Percentiles rank a stretch among this genome's conserved stretches.
phyloP scores from a whole-genome alignment of 2,329 filamentous ascomycete genomes.

The Pestalotiopsis sp. region DNA sequence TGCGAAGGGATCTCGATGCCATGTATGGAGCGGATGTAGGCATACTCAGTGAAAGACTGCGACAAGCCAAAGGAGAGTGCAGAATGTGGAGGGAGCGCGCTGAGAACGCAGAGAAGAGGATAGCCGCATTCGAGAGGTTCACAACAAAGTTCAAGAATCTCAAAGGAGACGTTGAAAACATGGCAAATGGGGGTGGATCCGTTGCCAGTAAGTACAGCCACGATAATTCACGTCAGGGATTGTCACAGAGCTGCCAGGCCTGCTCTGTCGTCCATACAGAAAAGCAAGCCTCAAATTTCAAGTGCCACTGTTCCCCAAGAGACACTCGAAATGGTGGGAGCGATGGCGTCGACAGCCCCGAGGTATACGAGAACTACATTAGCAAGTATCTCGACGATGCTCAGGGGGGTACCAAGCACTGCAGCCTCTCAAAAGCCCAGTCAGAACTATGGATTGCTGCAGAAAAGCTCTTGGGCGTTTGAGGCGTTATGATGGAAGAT shows the following conservation, averaged over 20 bases:
- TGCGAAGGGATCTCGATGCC: constrained; percentile 47
- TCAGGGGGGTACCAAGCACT: neutral
- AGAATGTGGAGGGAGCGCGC: constrained; percentile 56
- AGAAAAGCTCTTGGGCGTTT: constrained; percentile 16
- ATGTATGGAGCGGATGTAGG: constrained; percentile 43
- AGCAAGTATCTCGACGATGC: neutral
- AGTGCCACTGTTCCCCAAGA: constrained; percentile 12
- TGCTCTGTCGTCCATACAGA: constrained; percentile 16
- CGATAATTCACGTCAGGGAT: neutral
- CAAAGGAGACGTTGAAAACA: neutral
- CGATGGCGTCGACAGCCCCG: constrained; percentile 4
- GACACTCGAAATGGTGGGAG: neutral
- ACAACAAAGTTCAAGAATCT: constrained; percentile 31
- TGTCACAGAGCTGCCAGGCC: constrained; percentile 8
- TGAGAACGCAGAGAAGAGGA: constrained; percentile 53
- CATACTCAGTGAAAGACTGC: constrained; percentile 48
- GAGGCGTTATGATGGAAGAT: neutral
- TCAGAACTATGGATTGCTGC: constrained; percentile 20
- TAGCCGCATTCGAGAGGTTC: constrained; percentile 49
- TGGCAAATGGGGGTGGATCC: neutral
- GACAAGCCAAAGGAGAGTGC: constrained; percentile 40
- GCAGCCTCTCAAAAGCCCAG: constrained; percentile 1
- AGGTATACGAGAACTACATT: constrained; percentile 3
- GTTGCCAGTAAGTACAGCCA: neutral
- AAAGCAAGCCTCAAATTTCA: constrained; percentile 13